Evolutionary conservation across 2,329 filamentous ascomycete species (phyloP).

Genomic region (Raffaelea deltoideospora): DNA sequence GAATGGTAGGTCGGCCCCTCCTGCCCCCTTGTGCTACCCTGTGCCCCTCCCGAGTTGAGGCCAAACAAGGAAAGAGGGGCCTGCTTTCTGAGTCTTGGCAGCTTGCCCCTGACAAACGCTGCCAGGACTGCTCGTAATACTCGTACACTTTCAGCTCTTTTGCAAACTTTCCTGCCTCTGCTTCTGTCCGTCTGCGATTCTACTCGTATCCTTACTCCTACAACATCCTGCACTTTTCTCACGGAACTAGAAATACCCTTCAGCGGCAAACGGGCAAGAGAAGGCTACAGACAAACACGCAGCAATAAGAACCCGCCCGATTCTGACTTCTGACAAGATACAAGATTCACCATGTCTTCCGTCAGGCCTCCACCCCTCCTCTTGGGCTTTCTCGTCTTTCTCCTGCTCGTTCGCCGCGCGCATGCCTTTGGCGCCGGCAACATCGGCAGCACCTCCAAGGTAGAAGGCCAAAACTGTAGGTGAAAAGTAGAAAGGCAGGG

Average conservation of each 20-base stretch:
- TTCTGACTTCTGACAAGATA: background rate
- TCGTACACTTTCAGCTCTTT: too few relatives aligned
- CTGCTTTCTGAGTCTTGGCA: slow-evolving; percentile 7
- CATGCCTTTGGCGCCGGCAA: slow-evolving; percentile 80
- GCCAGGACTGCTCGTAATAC: too few relatives aligned
- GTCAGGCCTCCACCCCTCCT: slow-evolving; percentile 33
- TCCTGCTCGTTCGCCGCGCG: slow-evolving; percentile 51
- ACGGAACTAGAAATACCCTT: too few relatives aligned
- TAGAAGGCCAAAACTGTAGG: slow-evolving; percentile 72
- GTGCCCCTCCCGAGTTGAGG: background rate
- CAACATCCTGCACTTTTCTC: background rate
- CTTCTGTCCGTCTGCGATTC: too few relatives aligned
- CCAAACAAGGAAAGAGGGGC: too few relatives aligned
- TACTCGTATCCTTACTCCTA: background rate
- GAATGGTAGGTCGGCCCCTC: too few relatives aligned
- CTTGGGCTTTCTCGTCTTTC: slow-evolving; percentile 42
- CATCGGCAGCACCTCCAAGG: slow-evolving; percentile 64
- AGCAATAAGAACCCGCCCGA: too few relatives aligned
- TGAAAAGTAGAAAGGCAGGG: too few relatives aligned
- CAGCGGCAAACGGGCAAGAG: too few relatives aligned
- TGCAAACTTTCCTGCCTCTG: background rate
- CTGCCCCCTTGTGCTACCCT: background rate
- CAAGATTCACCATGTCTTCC: slow-evolving; percentile 32
- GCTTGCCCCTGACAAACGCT: slow-evolving; percentile 7
- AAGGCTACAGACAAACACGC: too few relatives aligned